A percentile compares a stretch with the other conserved stretches of the same genome.
Evolutionary conservation across 208 protist species (phyloP).

Genomic region (Zelonia costaricensis): DNA sequence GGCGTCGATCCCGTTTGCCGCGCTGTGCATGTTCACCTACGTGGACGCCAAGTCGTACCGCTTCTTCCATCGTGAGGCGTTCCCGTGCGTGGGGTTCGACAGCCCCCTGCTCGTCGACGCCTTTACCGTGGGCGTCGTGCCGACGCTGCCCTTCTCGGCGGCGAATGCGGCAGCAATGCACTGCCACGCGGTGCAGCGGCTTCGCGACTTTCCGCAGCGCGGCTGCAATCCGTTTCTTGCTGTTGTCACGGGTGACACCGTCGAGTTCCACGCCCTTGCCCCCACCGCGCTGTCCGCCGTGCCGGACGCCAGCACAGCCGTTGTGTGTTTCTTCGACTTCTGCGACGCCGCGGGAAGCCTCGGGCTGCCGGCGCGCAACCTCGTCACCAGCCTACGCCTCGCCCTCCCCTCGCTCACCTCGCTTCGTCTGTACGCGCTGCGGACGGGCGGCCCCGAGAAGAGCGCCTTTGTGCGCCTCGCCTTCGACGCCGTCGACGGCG

Average conservation of each 20-base stretch:
- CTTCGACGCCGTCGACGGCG: slow-evolving; percentile 33
- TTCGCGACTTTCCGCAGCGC: slow-evolving; percentile 31
- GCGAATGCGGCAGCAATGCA: slow-evolving; percentile 23
- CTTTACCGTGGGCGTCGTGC: slow-evolving; percentile 12
- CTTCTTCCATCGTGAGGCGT: slow-evolving; percentile 94
- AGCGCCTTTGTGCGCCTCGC: slow-evolving; percentile 41
- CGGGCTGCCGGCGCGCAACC: slow-evolving; percentile 51
- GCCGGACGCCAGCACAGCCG: background rate
- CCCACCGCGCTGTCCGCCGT: slow-evolving; percentile 4
- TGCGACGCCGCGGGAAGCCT: slow-evolving; percentile 30
- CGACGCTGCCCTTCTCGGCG: slow-evolving; percentile 15
- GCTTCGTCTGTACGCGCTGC: slow-evolving; percentile 50
- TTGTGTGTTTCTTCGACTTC: slow-evolving; percentile 50
- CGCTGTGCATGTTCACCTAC: slow-evolving; percentile 90
- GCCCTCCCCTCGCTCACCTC: slow-evolving; percentile 31
- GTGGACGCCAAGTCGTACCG: slow-evolving; percentile 95
- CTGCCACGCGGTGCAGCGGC: slow-evolving; percentile 21
- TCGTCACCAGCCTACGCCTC: slow-evolving; percentile 62
- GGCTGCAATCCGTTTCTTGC: slow-evolving; percentile 53
- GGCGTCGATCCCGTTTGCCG: slow-evolving; percentile 38
- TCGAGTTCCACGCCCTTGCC: slow-evolving; percentile 30
- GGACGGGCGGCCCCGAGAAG: slow-evolving; percentile 32
- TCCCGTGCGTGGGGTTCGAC: slow-evolving; percentile 80
- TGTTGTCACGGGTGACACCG: background rate
- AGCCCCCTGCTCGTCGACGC: slow-evolving; percentile 27